These are phyloP conservation scores for Termitomyces sp. DNA, from an alignment of 768 basidiomycete species.

Conservation along the genomic window DNA sequence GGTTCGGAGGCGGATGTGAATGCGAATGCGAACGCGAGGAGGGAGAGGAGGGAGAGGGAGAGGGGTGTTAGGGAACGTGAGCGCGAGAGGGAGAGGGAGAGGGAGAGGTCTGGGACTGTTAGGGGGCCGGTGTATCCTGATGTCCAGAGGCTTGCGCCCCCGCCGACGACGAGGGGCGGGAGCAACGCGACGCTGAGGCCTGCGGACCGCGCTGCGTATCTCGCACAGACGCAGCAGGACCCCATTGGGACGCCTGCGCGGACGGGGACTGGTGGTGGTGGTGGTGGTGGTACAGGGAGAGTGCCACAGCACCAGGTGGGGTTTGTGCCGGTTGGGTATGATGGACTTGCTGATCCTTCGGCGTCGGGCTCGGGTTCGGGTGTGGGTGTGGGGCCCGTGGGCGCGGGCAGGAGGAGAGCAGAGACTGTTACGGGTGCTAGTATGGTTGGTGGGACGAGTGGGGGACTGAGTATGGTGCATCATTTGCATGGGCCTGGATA, in stretches of 20 bases:
- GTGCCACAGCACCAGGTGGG: background rate
- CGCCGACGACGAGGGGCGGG: background rate
- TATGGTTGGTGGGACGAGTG: background rate
- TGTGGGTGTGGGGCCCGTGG: background rate
- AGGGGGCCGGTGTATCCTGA: background rate
- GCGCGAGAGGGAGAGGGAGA: conserved; percentile 5
- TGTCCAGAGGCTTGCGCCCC: background rate
- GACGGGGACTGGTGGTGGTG: background rate
- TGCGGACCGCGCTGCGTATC: background rate
- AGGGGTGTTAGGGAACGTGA: conserved; percentile 8
- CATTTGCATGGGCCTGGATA: conserved; percentile 15
- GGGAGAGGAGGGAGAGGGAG: conserved; percentile 12
- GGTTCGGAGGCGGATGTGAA: background rate
- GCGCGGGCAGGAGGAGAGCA: conserved; percentile 12
- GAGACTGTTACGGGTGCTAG: conserved; percentile 18
- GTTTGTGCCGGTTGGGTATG: background rate
- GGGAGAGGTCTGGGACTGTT: background rate
- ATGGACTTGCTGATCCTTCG: conserved; percentile 1
- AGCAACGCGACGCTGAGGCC: background rate
- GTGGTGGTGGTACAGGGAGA: background rate
- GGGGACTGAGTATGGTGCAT: conserved; percentile 1
- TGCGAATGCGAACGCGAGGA: conserved; percentile 4
- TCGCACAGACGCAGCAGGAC: conserved; percentile 1
- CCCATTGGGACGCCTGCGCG: conserved; percentile 14
- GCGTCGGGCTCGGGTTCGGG: background rate